These are phyloP conservation scores for Irpex rosettiformis DNA, from an alignment of 1,284 basidiomycete species.

Conservation along the genomic window DNA sequence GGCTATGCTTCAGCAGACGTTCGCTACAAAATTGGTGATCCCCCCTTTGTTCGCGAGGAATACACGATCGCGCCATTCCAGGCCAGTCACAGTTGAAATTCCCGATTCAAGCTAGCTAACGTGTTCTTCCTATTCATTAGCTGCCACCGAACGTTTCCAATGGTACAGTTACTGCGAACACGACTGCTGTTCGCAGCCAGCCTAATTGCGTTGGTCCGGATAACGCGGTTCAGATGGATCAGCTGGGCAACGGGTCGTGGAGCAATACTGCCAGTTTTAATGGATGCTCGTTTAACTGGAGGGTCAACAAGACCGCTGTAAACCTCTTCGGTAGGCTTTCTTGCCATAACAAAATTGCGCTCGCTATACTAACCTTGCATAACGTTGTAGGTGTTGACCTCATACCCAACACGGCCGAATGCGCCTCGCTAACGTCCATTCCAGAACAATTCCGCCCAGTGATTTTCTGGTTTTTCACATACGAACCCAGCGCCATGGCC, in stretches of 20 bases:
- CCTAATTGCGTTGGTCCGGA: constrained; percentile 38
- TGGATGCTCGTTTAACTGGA: constrained; percentile 38
- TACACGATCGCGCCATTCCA: constrained; percentile 46
- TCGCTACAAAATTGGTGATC: constrained; percentile 40
- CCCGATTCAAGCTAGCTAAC: too few relatives aligned
- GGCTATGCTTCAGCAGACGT: constrained; percentile 48
- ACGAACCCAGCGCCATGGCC: constrained; percentile 29
- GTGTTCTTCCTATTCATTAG: constrained; percentile 6
- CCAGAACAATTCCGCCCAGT: constrained; percentile 41
- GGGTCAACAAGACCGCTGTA: constrained; percentile 34
- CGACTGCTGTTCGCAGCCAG: constrained; percentile 42
- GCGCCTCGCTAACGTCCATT: constrained; percentile 11
- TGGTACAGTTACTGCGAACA: constrained; percentile 42
- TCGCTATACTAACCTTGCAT: background rate
- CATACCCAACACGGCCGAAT: constrained; percentile 9
- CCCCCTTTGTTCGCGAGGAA: constrained; percentile 38
- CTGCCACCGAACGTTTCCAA: constrained; percentile 25
- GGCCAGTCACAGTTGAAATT: constrained; percentile 25
- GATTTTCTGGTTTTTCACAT: constrained; percentile 57
- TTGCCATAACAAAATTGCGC: background rate
- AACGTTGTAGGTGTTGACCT: constrained; percentile 11
- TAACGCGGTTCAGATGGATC: constrained; percentile 21
- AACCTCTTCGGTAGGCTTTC: constrained; percentile 36
- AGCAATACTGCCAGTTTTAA: constrained; percentile 36
- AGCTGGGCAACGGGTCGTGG: constrained; percentile 33